Evolutionary conservation across 345 rosid species (phyloP).

Genomic region (Turritis glabra): DNA sequence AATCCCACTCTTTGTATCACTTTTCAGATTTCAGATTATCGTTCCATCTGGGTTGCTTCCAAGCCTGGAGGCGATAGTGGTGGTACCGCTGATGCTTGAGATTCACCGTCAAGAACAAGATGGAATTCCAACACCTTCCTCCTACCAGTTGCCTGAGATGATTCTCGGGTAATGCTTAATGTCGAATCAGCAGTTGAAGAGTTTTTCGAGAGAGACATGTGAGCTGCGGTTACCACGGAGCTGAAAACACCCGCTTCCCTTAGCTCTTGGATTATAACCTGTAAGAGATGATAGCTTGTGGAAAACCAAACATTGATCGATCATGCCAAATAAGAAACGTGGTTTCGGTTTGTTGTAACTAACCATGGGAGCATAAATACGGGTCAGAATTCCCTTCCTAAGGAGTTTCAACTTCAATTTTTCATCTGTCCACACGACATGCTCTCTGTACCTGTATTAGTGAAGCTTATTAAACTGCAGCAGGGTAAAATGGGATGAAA

Average conservation of each 20-base stretch:
- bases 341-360: slow-evolving; percentile 29
- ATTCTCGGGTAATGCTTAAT: slow-evolving; percentile 18
- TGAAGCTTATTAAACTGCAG: slow-evolving; percentile 10
- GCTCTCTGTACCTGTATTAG: slow-evolving; percentile 57
- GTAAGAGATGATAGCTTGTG: slow-evolving; percentile 12
- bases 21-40: background rate
- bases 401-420: slow-evolving; percentile 60
- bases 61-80: slow-evolving; percentile 40
- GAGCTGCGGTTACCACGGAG: slow-evolving; percentile 49
- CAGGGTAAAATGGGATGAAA: background rate
- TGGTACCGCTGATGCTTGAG: slow-evolving; percentile 28
- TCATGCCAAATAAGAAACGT: background rate
- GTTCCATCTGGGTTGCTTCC: slow-evolving; percentile 19
- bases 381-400: slow-evolving; percentile 76
- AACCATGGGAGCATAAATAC: slow-evolving; percentile 88
- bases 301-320: slow-evolving; percentile 29
- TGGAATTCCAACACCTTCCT: slow-evolving; percentile 30
- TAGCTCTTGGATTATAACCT: slow-evolving; percentile 80
- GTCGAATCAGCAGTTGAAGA: slow-evolving; percentile 13
- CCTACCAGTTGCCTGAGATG: slow-evolving; percentile 31
- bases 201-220: slow-evolving; percentile 19
- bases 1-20: slow-evolving; percentile 1
- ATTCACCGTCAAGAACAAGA: slow-evolving; percentile 20
- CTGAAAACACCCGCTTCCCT: slow-evolving; percentile 75
- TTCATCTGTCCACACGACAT: slow-evolving; percentile 75